Evolutionary conservation across 2,329 filamentous ascomycete genomes (phyloP).

Genomic region (Fusarium virguliforme): DNA sequence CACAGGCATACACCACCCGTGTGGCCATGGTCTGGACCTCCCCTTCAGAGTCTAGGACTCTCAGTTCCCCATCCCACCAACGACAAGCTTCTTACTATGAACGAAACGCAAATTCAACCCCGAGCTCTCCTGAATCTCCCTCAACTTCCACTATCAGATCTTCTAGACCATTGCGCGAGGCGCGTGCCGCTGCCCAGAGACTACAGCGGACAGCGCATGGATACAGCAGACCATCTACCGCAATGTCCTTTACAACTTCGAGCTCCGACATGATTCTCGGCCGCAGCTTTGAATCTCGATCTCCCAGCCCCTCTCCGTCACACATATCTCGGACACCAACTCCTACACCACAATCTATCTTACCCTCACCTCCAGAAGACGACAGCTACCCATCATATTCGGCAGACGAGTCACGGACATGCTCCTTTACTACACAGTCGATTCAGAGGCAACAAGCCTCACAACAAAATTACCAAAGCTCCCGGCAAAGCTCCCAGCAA

Average conservation of each 20-base stretch:
- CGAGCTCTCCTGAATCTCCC: constrained; percentile 18
- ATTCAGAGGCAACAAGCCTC: constrained; percentile 16
- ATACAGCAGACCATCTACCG: constrained; percentile 34
- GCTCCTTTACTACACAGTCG: constrained; percentile 5
- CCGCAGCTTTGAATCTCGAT: constrained; percentile 19
- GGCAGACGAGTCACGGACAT: constrained; percentile 8
- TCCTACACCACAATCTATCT: constrained; percentile 21
- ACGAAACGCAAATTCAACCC: constrained; percentile 28
- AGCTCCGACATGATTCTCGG: constrained; percentile 43
- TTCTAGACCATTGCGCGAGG: constrained; percentile 19
- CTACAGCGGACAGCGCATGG: constrained; percentile 17
- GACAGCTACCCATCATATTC: constrained; percentile 12
- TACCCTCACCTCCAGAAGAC: constrained; percentile 40
- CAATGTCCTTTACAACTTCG: constrained; percentile 45
- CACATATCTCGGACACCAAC: constrained; percentile 39
- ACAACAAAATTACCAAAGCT: constrained; percentile 17
- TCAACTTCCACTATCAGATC: constrained; percentile 25
- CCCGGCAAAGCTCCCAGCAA: constrained; percentile 21
- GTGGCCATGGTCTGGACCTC: constrained; percentile 61
- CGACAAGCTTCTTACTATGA: constrained; percentile 22
- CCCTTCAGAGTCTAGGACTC: constrained; percentile 23
- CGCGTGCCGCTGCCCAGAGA: constrained; percentile 17
- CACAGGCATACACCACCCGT: constrained; percentile 50
- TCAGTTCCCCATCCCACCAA: constrained; percentile 9
- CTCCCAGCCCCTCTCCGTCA: constrained; percentile 20